phyloP scores from a whole-genome alignment of 495 filamentous ascomycete genomes.

The Penicillium egyptiacum region DNA sequence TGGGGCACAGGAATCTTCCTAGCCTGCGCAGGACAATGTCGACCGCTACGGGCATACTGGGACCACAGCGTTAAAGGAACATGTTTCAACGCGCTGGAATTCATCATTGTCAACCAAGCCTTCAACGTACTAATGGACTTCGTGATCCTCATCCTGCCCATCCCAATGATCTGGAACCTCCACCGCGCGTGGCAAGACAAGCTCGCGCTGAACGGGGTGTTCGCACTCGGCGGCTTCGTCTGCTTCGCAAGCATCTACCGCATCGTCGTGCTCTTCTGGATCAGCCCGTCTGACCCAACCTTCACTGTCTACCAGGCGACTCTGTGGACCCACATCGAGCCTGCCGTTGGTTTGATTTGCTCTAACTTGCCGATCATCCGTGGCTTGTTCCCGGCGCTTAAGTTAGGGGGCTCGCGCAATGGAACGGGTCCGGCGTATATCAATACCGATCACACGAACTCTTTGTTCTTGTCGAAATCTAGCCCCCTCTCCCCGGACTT shows the following conservation, averaged over 20 bases:
- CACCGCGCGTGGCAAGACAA: constrained; percentile 46
- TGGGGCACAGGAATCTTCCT: constrained; percentile 42
- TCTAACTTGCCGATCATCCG: constrained; percentile 58
- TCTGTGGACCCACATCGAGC: constrained; percentile 59
- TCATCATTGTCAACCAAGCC: constrained; percentile 46
- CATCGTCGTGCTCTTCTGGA: constrained; percentile 57
- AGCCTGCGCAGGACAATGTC: constrained; percentile 45
- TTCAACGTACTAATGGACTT: constrained; percentile 49
- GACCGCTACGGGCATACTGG: constrained; percentile 44
- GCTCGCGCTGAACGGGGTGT: constrained; percentile 47
- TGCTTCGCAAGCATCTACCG: constrained; percentile 50
- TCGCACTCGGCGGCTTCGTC: constrained; percentile 50
- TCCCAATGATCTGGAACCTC: constrained; percentile 49
- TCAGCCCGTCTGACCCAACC: constrained; percentile 45
- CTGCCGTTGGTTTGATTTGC: constrained; percentile 56
- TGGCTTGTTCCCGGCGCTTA: constrained; percentile 49
- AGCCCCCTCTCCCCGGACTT: constrained; percentile 29
- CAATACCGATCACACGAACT: constrained; percentile 32
- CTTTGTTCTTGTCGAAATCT: constrained; percentile 28
- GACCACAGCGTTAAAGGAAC: constrained; percentile 34
- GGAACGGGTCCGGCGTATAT: constrained; percentile 29
- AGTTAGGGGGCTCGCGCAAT: constrained; percentile 27
- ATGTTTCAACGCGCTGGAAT: constrained; percentile 39
- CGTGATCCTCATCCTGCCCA: constrained; percentile 39
- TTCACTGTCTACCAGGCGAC: constrained; percentile 53